Base-by-base conservation (phyloP, 2,329 filamentous ascomycete species). In the Bipolaris sorokiniana region DNA sequence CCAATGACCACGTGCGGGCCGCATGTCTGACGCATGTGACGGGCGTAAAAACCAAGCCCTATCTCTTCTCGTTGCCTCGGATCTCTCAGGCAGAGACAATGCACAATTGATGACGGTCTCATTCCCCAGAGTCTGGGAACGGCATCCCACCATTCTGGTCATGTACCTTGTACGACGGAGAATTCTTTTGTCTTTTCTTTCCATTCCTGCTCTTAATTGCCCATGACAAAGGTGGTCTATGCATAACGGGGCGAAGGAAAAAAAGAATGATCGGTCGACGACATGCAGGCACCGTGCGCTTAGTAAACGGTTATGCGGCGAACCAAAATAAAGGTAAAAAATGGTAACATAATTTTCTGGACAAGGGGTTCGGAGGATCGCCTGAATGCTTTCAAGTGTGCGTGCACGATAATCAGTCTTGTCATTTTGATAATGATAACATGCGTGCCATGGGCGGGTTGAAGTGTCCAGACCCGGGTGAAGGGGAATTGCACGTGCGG, bases 271-370 rank as follows among this genome's bases (percentile, higher is more conserved):
- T 47, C 44, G 44, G 44, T 34, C 31, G 44, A 34, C 44, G 7
- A 47, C 34, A 34, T 47, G 44, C 44, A 47, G 44, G 44, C 44
- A 47, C 44, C 44, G 9, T 47, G 18, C 18, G 44, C 33, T 40
- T 20, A 20, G 23, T 41, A 41, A 13, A 41, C 15, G 38, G 38
- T 26, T 41, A 23, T 41, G 20, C 38, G 20, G 11, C 15, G 38
- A 41, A 28, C 26, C 16, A 28, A 7, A 18, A 33, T 33, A 31
- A 34, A 33, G 33, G 3, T 11, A 33, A 28, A 31, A 13, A 13
- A 10, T 28, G 26, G 4, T 28, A 28, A 16, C 18, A 47, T 18
- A 47, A 20, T 20, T 20, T 7, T 16, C 13, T 15, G 18, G 7
- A 9, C 26, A 34, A 15, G 44, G 10, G 13, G 44, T 47, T 33